Evolutionary conservation across 2,329 filamentous ascomycete genomes (phyloP), one percentile per base, ranked within the genome.

Genomic region (Penicillium corylophilum): DNA sequence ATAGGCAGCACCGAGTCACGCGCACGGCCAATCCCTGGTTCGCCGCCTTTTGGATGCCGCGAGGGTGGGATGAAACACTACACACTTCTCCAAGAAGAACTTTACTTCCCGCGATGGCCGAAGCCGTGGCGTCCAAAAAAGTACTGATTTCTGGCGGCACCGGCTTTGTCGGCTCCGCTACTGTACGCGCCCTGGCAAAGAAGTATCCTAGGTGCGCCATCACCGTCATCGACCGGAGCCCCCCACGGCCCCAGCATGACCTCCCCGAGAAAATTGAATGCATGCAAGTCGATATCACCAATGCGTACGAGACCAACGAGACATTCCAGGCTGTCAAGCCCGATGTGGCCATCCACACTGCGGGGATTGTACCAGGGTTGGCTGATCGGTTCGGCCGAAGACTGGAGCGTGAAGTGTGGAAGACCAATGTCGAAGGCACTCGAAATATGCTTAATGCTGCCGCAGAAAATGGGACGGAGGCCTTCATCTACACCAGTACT

Each of bases 401-500:
- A 40, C 47, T 72, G 26, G 66, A 74, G 53, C 57, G 46, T n/a
- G 64, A 67, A 18, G 74, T 81, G 23, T 79, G 76, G 57, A 69
- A 66, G 18, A 68, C 81, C 53, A 85, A 84, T 63, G 75, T 82
- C 36, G 71, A 77, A 22, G 82, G 82, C 6, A 83, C 82, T 3
- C 67, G 68, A 41, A 79, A 82, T 61, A 72, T 83, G 45, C 61
- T 85, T 6, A 66, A 75, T 3, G 76, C 75, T 3, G 72, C 77
- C 1, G 70, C 71, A 55, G 62, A 67, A 24, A 68, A 60, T 39
- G 77, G 75, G 1, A 79, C 76, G 36, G 73, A 70, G 46, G 76
- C 71, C 1, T 75, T 85, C 40, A 73, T 85, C 42, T 83, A 80
- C 59, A 84, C 82, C 26, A 82, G 79, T 61, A 79, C 73, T 60